Base-by-base conservation (phyloP, 1,139 yeast species). In the Hyphopichia pseudoburtonii region DNA sequence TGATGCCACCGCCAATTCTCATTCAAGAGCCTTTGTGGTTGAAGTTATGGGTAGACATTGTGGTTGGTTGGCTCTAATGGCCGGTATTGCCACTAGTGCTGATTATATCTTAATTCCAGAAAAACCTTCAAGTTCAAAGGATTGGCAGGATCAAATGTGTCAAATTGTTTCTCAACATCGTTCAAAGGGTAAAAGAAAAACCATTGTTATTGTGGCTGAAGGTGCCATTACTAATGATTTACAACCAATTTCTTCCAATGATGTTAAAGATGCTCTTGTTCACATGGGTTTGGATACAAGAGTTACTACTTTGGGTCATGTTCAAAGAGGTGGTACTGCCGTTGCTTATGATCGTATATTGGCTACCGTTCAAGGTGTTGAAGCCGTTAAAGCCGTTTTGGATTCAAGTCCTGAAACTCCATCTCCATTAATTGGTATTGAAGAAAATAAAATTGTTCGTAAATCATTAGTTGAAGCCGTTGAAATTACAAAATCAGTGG, bases 11-110 rank as follows among this genome's bases (percentile, higher is more conserved):
- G 94, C 94, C 24, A 81, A 80, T 40, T 83, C 90, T 1, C 94
- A 85, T 59, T 83, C 88, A 21, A 69, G 94, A 57, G 94, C 94
- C 7, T 85, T 85, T 55, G 89, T 85, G 28, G 81, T 85, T 32
- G 94, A 85, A 61, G 94, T 85, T n/a, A 85, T 85, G 94, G 94
- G 94, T 43, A 75, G 94, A 61, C 92, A 85, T 54, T 85, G 94
- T 69, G 94, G 94, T 47, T 85, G 94, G 94, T 72, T 85, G 46
- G 92, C 87, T 1, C 65, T 85, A 47, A 84, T 84, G 86, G 85
- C 92, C 2, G 92, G 92, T 50, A 76, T 85, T 41, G 82, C 90
- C 17, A 83, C 92, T 12, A 81, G 86, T 55, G 92, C 94, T 2
- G 94, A 85, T 58, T 84, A 78, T 54, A 82, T 84, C 39, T 80